Evolutionary conservation across 73 alveolate genomes (phyloP), one percentile per base, ranked within the genome.

Genomic region (Paramecium biaurelia): DNA sequence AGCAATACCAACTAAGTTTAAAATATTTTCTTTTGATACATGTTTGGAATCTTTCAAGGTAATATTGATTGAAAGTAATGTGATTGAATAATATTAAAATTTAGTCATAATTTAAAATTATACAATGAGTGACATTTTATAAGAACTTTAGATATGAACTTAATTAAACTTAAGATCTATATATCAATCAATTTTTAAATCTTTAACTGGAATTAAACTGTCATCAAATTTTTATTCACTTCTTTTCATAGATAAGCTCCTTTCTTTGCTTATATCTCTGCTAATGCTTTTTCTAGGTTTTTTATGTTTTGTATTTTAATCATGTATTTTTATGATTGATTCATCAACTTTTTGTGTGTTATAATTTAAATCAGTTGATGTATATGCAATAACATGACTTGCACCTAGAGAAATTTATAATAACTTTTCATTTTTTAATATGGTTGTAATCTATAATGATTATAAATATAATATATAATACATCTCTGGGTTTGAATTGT

Each of bases 401-500:
- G 84, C 84, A 30, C 84, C 84, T 26, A 63, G 84, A 5, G 84
- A 63, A 1, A 63, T 30, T 26, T 63, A 32, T 5, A 63, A 63
- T 11, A 63, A 12, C 12, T 63, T 63, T 63, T 63, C 84, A 63
- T n/a, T 26, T 30, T 26, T 32, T 2, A 63, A 63, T 0, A 63
- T 26, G 45, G 21, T 1, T 4, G 70, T 79, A 4, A 79, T 34
- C 90, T 79, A 8, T 42, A 53, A 4, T 53, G 14, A 79, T 79
- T 12, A 38, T 38, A 42, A 41, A 9, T 4, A 41, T 0, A 43
- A 43, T 74, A 15, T 7, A 23, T 1, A n/a, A 20, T 79, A 79
- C 90, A 21, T 79, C 74, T 24, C 43, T 43, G 11, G 90, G 90
- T 18, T 89, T 85, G 30, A 58, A 76, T 26, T 43, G 63, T 34